phyloP scores from a whole-genome alignment of 2,329 filamentous ascomycete genomes.

The Aspergillus novofumigatus region DNA sequence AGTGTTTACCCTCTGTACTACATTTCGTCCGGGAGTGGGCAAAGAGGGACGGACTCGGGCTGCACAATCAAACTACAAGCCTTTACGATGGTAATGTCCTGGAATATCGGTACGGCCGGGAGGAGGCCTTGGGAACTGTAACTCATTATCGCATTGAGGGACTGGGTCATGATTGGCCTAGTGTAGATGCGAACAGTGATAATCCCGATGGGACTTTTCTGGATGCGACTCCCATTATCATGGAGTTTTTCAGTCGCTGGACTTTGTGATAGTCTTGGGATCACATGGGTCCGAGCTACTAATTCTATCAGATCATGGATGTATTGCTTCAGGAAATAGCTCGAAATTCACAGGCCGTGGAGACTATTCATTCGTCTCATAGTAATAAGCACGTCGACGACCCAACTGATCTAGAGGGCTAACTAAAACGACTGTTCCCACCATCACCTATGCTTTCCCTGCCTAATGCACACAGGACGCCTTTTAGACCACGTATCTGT shows the following conservation, averaged over 20 bases:
- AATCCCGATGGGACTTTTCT: conserved; percentile 12
- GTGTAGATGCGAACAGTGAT: conserved; percentile 15
- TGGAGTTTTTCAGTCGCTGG: conserved; percentile 17
- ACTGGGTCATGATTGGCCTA: conserved; percentile 19
- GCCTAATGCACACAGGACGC: neutral
- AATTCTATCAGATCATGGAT: neutral
- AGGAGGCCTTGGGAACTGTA: conserved; percentile 4
- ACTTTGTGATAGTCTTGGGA: neutral
- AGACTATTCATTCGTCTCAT: neutral
- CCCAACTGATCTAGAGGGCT: neutral
- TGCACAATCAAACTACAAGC: conserved; percentile 3
- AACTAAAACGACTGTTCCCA: neutral
- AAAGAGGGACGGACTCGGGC: conserved; percentile 20
- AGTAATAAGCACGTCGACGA: neutral
- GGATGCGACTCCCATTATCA: conserved; percentile 17
- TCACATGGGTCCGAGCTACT: neutral
- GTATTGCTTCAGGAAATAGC: neutral
- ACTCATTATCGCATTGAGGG: conserved; percentile 14
- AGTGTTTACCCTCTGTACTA: conserved; percentile 18
- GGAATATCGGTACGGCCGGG: conserved; percentile 6
- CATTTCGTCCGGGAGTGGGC: conserved; percentile 20
- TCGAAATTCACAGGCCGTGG: neutral
- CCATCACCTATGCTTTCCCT: neutral
- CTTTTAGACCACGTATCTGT: neutral
- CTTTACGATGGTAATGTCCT: conserved; percentile 3